Evolutionary conservation across 2,329 filamentous ascomycete genomes (phyloP).

Genomic region (Cadophora sp.): DNA sequence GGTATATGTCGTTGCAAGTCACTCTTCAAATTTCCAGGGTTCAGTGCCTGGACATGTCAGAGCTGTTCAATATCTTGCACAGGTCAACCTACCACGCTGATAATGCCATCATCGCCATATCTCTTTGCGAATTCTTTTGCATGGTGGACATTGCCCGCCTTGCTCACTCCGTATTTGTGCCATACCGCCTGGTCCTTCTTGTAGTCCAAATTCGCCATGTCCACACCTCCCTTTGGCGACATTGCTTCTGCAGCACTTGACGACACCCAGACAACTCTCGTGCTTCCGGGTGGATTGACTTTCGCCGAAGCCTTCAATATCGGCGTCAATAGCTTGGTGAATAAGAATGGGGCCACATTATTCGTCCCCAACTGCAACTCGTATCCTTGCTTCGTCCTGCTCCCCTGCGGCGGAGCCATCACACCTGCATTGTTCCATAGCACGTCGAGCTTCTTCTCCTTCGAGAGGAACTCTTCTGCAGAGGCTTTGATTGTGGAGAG

Average conservation of each 20-base stretch:
- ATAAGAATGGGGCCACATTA: conserved; percentile 47
- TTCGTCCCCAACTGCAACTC: conserved; percentile 49
- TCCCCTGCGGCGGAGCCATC: conserved; percentile 46
- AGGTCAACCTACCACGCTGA: conserved; percentile 37
- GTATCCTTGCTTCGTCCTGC: conserved; percentile 45
- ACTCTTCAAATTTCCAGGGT: conserved; percentile 42
- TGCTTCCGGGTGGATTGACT: conserved; percentile 34
- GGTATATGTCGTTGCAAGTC: conserved; percentile 32
- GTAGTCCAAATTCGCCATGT: conserved; percentile 39
- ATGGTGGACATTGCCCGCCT: conserved; percentile 40
- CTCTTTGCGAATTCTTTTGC: conserved; percentile 36
- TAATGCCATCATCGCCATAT: conserved; percentile 35
- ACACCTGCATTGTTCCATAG: conserved; percentile 51
- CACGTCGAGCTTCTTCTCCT: conserved; percentile 48
- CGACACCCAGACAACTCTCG: conserved; percentile 46
- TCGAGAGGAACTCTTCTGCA: conserved; percentile 46
- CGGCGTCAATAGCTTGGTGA: conserved; percentile 48
- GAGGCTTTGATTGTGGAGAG: conserved; percentile 48
- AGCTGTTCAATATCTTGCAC: background rate
- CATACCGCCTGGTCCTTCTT: conserved; percentile 29
- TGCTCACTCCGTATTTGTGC: conserved; percentile 39
- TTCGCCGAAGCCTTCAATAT: conserved; percentile 43
- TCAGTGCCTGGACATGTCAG: conserved; percentile 33
- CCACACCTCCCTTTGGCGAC: conserved; percentile 33
- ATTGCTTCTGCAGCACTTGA: conserved; percentile 40